These are phyloP conservation scores for Carallia pectinifolia DNA, from an alignment of 345 rosid species.

Conservation along the genomic window DNA sequence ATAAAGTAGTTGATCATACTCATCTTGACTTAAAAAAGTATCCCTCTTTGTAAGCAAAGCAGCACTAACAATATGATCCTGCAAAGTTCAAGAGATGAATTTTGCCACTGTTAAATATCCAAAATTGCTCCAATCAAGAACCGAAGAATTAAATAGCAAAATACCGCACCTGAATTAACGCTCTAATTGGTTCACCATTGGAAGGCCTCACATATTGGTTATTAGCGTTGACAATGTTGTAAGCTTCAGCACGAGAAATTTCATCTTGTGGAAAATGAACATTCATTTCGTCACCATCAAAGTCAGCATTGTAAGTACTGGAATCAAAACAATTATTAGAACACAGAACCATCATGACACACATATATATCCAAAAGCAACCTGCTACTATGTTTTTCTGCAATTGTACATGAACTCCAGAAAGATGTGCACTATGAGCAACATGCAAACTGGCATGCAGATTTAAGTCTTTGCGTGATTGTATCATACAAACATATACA, in stretches of 20 bases:
- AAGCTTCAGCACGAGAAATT: conserved; percentile 95
- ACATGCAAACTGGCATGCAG: too few relatives aligned
- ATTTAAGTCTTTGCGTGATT: too few relatives aligned
- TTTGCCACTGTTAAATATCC: conserved; percentile 5
- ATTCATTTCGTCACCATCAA: conserved; percentile 99
- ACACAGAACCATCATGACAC: not conserved
- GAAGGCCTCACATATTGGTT: conserved; percentile 94
- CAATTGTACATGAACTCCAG: too few relatives aligned
- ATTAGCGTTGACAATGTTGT: conserved; percentile 97
- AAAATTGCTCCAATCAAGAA: conserved; percentile 14
- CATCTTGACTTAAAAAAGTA: conserved; percentile 68
- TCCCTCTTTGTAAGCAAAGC: conserved; percentile 87
- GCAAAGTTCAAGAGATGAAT: conserved; percentile 28
- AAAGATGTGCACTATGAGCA: too few relatives aligned
- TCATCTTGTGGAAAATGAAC: conserved; percentile 99
- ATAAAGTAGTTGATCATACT: conserved; percentile 77
- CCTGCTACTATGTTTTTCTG: conserved; percentile 66
- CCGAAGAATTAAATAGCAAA: not conserved
- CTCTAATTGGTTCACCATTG: conserved; percentile 89
- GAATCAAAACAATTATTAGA: conserved; percentile 21
- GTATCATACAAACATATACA: not conserved
- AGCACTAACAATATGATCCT: conserved; percentile 94
- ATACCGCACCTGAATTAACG: conserved; percentile 78
- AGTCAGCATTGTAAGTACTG: conserved; percentile 99
- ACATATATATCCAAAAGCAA: conserved; percentile 18